phyloP scores from a whole-genome alignment of 805 yeast genomes.

The Starmerella ratchasimensis region DNA sequence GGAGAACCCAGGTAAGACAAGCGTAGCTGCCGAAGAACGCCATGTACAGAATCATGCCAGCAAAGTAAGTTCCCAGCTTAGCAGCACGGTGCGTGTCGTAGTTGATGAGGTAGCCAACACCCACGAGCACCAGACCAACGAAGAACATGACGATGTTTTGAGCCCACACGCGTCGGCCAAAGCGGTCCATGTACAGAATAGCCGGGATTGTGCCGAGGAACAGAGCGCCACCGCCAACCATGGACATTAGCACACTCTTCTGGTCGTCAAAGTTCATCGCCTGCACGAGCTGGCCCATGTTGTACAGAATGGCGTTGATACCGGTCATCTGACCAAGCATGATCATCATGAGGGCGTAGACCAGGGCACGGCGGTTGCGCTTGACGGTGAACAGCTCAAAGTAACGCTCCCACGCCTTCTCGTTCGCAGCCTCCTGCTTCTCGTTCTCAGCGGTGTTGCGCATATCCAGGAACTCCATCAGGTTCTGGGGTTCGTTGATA shows the following conservation, averaged over 20 bases:
- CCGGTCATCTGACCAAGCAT: constrained; percentile 43
- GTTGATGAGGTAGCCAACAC: constrained; percentile 39
- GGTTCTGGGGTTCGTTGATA: constrained; percentile 30
- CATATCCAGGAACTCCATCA: constrained; percentile 46
- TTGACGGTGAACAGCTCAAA: constrained; percentile 41
- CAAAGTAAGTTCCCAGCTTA: constrained; percentile 45
- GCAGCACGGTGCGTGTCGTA: constrained; percentile 31
- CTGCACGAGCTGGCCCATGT: constrained; percentile 44
- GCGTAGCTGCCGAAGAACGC: constrained; percentile 55
- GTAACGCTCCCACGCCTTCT: constrained; percentile 31
- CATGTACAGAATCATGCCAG: constrained; percentile 52
- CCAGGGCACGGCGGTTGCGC: constrained; percentile 47
- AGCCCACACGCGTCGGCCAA: constrained; percentile 45
- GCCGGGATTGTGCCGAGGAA: constrained; percentile 56
- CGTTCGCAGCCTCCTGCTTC: constrained; percentile 23
- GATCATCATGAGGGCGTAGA: constrained; percentile 42
- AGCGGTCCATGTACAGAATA: constrained; percentile 31
- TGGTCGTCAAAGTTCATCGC: constrained; percentile 41
- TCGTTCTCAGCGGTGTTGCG: constrained; percentile 39
- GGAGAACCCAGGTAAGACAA: constrained; percentile 54
- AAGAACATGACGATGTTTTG: constrained; percentile 43
- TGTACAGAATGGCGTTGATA: constrained; percentile 52
- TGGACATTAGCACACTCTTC: constrained; percentile 48
- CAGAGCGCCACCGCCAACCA: constrained; percentile 54
- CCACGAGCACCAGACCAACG: constrained; percentile 46